Percentiles rank a stretch among this genome's conserved stretches.
phyloP scores from a whole-genome alignment of 441 rosid species.

The Syzygium malaccense region DNA sequence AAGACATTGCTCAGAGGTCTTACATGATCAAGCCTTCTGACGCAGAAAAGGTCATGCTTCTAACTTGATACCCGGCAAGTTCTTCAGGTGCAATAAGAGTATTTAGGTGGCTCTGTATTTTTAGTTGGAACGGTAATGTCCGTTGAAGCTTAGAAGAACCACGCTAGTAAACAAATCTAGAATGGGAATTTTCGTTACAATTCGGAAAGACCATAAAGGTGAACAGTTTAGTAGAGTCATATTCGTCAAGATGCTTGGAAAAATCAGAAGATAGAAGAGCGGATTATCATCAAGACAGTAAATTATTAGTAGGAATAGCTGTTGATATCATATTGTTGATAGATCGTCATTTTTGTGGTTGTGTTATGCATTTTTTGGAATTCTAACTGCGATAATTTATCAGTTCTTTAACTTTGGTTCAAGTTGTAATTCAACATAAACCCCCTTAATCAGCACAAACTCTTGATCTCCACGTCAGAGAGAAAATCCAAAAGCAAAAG shows the following conservation, averaged over 20 bases:
- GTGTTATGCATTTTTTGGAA: background rate
- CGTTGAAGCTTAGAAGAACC: background rate
- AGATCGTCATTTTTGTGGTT: background rate
- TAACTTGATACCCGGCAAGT: background rate
- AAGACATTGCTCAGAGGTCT: background rate
- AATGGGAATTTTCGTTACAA: background rate
- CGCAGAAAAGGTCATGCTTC: no score
- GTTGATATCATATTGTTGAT: no score
- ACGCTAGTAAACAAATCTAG: background rate
- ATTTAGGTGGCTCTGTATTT: background rate
- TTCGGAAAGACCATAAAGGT: no score
- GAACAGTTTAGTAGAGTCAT: background rate
- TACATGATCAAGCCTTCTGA: no score
- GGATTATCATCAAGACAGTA: no score
- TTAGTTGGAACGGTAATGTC: background rate
- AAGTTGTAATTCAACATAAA: background rate
- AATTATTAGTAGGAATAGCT: no score
- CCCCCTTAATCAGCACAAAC: background rate
- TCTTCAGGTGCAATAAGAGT: background rate
- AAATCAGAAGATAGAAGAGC: background rate
- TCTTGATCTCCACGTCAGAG: background rate
- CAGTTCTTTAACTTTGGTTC: background rate
- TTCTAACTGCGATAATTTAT: background rate
- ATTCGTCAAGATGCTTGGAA: background rate
- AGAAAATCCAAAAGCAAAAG: background rate